These are phyloP conservation scores for Coniochaeta hoffmannii DNA, from an alignment of 2,329 filamentous ascomycete genomes.

Conservation along the genomic window DNA sequence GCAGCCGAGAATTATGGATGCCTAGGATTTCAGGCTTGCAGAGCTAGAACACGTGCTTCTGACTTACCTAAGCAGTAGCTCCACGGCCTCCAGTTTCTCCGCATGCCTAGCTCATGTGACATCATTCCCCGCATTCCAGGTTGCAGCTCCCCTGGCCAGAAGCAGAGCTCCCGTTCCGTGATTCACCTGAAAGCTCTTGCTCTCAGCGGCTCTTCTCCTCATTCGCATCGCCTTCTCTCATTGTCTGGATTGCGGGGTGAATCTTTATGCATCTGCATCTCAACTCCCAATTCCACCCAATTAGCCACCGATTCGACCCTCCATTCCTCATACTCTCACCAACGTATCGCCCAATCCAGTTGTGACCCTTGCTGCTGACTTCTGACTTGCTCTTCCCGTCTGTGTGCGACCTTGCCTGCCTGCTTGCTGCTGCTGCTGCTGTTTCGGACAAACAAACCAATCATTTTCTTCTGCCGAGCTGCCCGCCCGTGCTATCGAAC, in stretches of 20 bases:
- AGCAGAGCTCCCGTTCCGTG: background rate
- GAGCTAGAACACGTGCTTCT: background rate
- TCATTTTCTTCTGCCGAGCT: conserved; percentile 1
- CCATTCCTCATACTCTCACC: conserved; percentile 1
- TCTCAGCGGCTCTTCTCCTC: background rate
- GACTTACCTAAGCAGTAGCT: background rate
- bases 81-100: background rate
- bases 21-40: conserved; percentile 11
- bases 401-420: background rate
- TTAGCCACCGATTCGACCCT: conserved; percentile 3
- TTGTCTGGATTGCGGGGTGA: conserved; percentile 8
- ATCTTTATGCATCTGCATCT: conserved; percentile 3
- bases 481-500: background rate
- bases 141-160: background rate
- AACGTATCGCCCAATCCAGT: background rate
- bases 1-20: conserved; percentile 4
- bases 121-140: conserved; percentile 18
- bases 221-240: background rate
- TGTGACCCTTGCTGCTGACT: background rate
- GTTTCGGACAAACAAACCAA: background rate
- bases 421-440: background rate
- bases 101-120: conserved; percentile 3
- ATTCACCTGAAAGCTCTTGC: no score
- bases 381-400: background rate
- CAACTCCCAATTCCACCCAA: conserved; percentile 5